A percentile compares a stretch with the other conserved stretches of the same genome.
phyloP scores from a whole-genome alignment of 768 basidiomycete species.

The Boletus vermiculosoides region DNA sequence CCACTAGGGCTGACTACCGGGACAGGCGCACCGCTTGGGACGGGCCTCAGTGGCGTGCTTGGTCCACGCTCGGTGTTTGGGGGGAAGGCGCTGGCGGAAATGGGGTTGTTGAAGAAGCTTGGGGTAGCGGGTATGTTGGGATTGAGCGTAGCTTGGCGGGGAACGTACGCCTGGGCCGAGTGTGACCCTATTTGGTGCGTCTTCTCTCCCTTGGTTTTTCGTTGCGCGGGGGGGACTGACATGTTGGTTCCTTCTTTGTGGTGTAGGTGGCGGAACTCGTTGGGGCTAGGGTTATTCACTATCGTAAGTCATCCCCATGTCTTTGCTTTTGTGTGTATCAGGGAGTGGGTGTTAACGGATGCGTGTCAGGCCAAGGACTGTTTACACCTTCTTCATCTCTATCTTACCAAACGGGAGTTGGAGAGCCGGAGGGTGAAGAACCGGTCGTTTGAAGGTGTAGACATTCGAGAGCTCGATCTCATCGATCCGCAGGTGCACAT shows the following conservation, averaged over 20 bases:
- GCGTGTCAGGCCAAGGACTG: slow-evolving; percentile 61
- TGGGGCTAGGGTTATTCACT: slow-evolving; percentile 68
- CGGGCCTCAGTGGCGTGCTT: not conserved
- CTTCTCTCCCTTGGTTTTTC: not conserved
- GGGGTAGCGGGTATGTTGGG: slow-evolving; percentile 36
- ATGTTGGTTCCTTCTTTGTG: not conserved
- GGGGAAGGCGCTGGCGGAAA: slow-evolving; percentile 6
- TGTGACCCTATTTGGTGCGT: slow-evolving; percentile 71
- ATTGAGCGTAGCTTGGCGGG: slow-evolving; percentile 50
- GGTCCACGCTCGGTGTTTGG: slow-evolving; percentile 22
- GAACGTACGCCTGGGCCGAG: slow-evolving; percentile 60
- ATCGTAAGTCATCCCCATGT: slow-evolving; percentile 33
- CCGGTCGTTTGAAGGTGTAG: slow-evolving; percentile 72
- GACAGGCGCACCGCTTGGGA: slow-evolving; percentile 2
- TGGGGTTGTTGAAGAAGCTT: slow-evolving; percentile 24
- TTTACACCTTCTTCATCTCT: slow-evolving; percentile 63
- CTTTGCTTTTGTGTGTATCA: no score
- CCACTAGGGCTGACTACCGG: slow-evolving; percentile 18
- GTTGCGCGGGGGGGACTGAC: not conserved
- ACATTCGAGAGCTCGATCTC: slow-evolving; percentile 63
- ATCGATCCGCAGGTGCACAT: slow-evolving; percentile 36
- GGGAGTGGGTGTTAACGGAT: not conserved
- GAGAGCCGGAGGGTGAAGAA: slow-evolving; percentile 67
- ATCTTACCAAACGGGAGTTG: slow-evolving; percentile 68
- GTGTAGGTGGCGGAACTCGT: slow-evolving; percentile 59